These are phyloP conservation scores for Tolypocladium cylindrosporum DNA, from an alignment of 2,329 filamentous ascomycete species.

Conservation along the genomic window DNA sequence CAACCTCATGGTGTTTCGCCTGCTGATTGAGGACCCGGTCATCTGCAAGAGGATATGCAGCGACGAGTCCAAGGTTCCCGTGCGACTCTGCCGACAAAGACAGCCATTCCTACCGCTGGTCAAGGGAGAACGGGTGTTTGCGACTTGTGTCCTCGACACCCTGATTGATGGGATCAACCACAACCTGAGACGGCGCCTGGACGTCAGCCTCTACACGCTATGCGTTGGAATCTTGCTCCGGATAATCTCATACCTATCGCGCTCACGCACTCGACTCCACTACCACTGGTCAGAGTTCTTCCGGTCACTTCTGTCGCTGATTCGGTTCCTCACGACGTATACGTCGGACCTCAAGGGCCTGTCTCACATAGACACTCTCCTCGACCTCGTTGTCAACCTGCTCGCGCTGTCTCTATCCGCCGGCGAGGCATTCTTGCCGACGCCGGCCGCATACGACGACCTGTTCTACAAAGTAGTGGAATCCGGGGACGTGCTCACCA, in stretches of 20 bases:
- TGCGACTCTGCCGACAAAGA: slow-evolving; percentile 82
- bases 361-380: slow-evolving; percentile 59
- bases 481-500: slow-evolving; percentile 69
- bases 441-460: slow-evolving; percentile 82
- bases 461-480: slow-evolving; percentile 98
- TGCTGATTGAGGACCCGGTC: slow-evolving; percentile 75
- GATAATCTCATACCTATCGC: slow-evolving; percentile 73
- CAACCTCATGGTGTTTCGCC: slow-evolving; percentile 73
- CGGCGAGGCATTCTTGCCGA: slow-evolving; percentile 85
- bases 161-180: slow-evolving; percentile 90
- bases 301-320: slow-evolving; percentile 75
- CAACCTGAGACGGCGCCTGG: slow-evolving; percentile 77
- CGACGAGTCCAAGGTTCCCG: slow-evolving; percentile 60
- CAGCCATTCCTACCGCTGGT: slow-evolving; percentile 75
- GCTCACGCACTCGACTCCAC: slow-evolving; percentile 66
- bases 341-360: slow-evolving; percentile 63
- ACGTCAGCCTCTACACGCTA: slow-evolving; percentile 75
- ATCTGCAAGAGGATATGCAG: slow-evolving; percentile 78
- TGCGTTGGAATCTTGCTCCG: slow-evolving; percentile 75
- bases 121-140: slow-evolving; percentile 61
- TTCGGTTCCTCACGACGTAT: slow-evolving; percentile 86
- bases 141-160: slow-evolving; percentile 70
- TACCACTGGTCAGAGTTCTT: slow-evolving; percentile 98
- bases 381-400: slow-evolving; percentile 71
- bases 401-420: slow-evolving; percentile 74